Conservation (phyloP, 2,329 filamentous ascomycete genomes). For the Seiridium cupressi region DNA sequence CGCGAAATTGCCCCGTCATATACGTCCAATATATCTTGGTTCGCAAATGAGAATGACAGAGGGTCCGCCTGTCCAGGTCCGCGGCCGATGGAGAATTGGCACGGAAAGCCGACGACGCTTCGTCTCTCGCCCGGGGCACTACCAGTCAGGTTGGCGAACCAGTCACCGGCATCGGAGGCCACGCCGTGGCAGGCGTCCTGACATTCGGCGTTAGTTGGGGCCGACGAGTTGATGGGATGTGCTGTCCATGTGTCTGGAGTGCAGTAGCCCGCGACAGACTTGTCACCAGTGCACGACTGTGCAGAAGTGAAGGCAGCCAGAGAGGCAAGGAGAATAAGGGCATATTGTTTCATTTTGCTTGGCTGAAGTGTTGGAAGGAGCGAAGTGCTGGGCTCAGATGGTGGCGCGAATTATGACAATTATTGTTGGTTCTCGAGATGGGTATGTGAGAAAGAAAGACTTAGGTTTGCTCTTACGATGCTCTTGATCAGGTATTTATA, state of each 20-base stretch:
- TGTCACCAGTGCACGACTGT: not conserved
- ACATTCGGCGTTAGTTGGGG: not conserved
- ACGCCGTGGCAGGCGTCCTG: constrained; percentile 6
- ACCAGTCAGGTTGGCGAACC: constrained; percentile 10
- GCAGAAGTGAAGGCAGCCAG: not conserved
- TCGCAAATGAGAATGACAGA: constrained; percentile 4
- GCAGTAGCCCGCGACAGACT: not conserved
- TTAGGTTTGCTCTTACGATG: too few species aligned
- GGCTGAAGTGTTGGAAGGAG: not conserved
- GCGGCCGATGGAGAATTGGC: constrained; percentile 5
- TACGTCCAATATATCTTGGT: constrained; percentile 7
- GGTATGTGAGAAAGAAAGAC: too few species aligned
- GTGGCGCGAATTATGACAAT: too few species aligned
- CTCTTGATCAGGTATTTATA: too few species aligned
- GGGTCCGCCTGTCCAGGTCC: constrained; percentile 9
- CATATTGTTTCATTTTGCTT: not conserved
- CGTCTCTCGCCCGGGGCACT: not conserved
- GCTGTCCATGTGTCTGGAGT: not conserved
- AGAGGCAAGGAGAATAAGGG: not conserved
- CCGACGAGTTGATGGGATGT: not conserved
- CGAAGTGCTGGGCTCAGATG: too few species aligned
- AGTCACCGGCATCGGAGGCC: constrained; percentile 2
- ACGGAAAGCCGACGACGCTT: constrained; percentile 5
- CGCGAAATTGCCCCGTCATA: constrained; percentile 5
- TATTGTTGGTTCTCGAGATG: too few species aligned